These are phyloP conservation scores for Diaporthe sp. DNA, from an alignment of 2,329 filamentous ascomycete genomes.

Conservation along the genomic window DNA sequence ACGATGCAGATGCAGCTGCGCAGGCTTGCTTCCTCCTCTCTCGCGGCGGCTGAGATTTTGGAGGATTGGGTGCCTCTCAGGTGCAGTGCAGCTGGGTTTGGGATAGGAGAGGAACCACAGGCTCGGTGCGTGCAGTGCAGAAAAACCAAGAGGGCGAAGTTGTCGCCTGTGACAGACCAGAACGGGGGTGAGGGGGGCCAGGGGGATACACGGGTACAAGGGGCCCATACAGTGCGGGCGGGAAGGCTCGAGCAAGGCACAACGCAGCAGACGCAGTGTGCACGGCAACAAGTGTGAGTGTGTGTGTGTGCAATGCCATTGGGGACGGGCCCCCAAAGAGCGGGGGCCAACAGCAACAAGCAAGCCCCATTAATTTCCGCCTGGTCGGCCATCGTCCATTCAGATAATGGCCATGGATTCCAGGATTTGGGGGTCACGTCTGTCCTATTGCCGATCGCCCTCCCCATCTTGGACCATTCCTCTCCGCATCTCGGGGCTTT, in stretches of 20 bases:
- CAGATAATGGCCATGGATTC: constrained; percentile 24
- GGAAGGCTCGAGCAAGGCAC: neutral
- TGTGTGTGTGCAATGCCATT: constrained; percentile 1
- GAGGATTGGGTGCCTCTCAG: constrained; percentile 31
- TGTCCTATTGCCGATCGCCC: constrained; percentile 18
- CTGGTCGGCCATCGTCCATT: constrained; percentile 29
- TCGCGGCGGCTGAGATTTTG: constrained; percentile 28
- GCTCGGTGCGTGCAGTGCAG: constrained; percentile 32
- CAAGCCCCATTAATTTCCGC: constrained; percentile 29
- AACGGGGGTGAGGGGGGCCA: neutral
- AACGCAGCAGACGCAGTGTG: neutral
- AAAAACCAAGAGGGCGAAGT: constrained; percentile 27
- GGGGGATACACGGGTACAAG: constrained; percentile 3
- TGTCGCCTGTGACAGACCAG: constrained; percentile 28
- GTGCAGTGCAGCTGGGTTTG: constrained; percentile 33
- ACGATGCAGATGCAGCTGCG: constrained; percentile 27
- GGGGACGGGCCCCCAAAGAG: neutral
- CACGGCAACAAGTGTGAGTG: neutral
- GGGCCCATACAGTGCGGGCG: constrained; percentile 11
- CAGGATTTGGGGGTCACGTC: neutral
- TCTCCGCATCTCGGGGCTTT: constrained; percentile 24
- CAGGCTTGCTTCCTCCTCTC: constrained; percentile 14
- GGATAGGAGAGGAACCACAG: constrained; percentile 30
- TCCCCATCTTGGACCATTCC: constrained; percentile 2
- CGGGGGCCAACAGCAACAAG: constrained; percentile 13